Evolutionary conservation across 495 filamentous ascomycete species (phyloP).

Genomic region (Xylaria castorea): DNA sequence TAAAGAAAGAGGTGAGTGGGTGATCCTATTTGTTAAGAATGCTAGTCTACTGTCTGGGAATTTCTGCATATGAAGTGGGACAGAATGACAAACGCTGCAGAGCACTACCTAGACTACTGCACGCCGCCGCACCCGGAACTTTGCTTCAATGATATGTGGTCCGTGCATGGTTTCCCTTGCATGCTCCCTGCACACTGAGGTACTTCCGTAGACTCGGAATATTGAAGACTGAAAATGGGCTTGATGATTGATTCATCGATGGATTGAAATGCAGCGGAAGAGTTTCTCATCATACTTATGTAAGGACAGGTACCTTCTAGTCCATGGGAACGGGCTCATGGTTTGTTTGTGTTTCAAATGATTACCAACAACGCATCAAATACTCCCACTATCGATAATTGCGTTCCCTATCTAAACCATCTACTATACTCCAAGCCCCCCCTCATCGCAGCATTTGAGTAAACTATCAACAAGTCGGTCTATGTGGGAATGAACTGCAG

Average conservation of each 20-base stretch:
- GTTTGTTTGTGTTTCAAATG: neutral
- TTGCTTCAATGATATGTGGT: conserved; percentile 5
- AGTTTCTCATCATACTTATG: neutral
- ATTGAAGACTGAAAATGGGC: neutral
- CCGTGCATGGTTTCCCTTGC: neutral
- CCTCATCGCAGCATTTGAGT: neutral
- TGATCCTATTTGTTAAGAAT: conserved; percentile 18
- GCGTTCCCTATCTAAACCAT: neutral
- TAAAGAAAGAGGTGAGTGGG: neutral
- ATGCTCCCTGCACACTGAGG: neutral
- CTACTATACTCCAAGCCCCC: neutral
- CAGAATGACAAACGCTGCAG: conserved; percentile 3
- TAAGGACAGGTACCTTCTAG: neutral
- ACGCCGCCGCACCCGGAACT: conserved; percentile 6
- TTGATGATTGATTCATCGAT: neutral
- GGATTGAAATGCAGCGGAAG: neutral
- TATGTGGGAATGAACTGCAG: neutral
- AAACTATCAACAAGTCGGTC: neutral
- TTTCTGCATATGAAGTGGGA: conserved; percentile 24
- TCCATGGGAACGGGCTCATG: neutral
- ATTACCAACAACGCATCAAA: neutral
- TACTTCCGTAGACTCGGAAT: neutral
- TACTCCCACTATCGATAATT: neutral
- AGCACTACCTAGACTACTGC: no score
- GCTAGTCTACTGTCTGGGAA: conserved; percentile 8